These are phyloP conservation scores for Penicillium carneum DNA, from an alignment of 2,329 filamentous ascomycete genomes.

Conservation along the genomic window DNA sequence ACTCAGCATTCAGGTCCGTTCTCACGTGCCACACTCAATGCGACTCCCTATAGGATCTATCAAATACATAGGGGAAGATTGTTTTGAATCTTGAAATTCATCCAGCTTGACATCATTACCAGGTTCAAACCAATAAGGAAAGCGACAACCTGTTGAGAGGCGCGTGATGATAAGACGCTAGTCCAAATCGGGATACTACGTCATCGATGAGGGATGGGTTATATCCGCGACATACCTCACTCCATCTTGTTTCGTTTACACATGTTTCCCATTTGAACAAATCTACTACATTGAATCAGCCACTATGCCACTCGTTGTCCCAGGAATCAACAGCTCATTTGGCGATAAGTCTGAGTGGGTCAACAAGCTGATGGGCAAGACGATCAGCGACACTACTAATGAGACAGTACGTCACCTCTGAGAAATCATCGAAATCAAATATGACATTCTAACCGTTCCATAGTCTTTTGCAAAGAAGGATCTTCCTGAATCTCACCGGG, in stretches of 20 bases:
- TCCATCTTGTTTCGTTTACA: background rate
- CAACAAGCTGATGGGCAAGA: conserved; percentile 57
- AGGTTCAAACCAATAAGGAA: background rate
- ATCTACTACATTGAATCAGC: background rate
- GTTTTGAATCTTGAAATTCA: background rate
- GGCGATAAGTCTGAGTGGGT: conserved; percentile 53
- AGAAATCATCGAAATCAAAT: background rate
- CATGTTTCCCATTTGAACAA: background rate
- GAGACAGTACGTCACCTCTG: conserved; percentile 39
- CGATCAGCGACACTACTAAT: conserved; percentile 50
- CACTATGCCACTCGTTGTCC: conserved; percentile 58
- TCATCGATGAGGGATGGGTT: conserved; percentile 9
- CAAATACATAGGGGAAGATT: background rate
- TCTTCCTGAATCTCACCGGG: conserved; percentile 54
- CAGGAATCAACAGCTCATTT: conserved; percentile 48
- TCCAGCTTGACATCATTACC: background rate
- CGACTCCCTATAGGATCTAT: too few species aligned
- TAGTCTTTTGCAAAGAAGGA: conserved; percentile 58
- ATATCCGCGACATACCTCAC: background rate
- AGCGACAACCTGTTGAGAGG: background rate
- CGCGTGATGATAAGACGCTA: background rate
- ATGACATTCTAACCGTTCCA: background rate
- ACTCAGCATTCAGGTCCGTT: background rate
- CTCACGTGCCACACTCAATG: background rate
- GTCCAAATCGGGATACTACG: conserved; percentile 2